Base-by-base conservation (phyloP, 805 yeast genomes). In the Candida corydali region DNA sequence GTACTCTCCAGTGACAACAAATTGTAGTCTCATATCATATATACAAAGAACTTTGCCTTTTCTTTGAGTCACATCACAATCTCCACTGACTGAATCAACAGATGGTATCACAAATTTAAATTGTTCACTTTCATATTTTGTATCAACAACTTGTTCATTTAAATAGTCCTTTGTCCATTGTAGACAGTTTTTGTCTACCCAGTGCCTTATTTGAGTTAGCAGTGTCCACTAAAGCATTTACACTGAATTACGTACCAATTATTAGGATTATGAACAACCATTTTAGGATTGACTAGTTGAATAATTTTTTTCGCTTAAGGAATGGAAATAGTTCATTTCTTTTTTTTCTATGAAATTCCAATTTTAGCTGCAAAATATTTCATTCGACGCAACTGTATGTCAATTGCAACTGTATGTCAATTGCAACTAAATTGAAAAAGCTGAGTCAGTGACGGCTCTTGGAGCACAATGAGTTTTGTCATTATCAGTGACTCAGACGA, bases 61-160 rank as follows among this genome's bases (percentile, higher is more conserved):
- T 64, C 94, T 75, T 58, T 85, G 91, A 16, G 86, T 80, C 10
- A 85, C 89, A 50, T 84, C 85, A 49, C 93, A 82, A 55, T 85
- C 93, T 16, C 94, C 94, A 5, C 65, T 52, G 12, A 67, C 55
- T 5, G 73, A 55, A 17, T 57, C 62, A 3, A 81, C 61, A 2
- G 67, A 50, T 14, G 59, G 59, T 29, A 80, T 49, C 7, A 57
- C 39, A 28, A 60, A 46, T 16, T 35, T 46, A 35, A 46, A 43
- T 6, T 26, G 42, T 14, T 59, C 66, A 24, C 53, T 42, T 36
- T 59, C 60, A 26, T 46, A 45, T 12, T 44, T 19, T 14, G 61
- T 55, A 40, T 57, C 45, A 17, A 52, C 45, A 19, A 78, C 57
- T 17, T 66, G 56, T 17, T 60, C 57, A 20, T 63, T 52, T 40